phyloP scores from a whole-genome alignment of 805 yeast species.

The Schwanniomyces occidentalis region DNA sequence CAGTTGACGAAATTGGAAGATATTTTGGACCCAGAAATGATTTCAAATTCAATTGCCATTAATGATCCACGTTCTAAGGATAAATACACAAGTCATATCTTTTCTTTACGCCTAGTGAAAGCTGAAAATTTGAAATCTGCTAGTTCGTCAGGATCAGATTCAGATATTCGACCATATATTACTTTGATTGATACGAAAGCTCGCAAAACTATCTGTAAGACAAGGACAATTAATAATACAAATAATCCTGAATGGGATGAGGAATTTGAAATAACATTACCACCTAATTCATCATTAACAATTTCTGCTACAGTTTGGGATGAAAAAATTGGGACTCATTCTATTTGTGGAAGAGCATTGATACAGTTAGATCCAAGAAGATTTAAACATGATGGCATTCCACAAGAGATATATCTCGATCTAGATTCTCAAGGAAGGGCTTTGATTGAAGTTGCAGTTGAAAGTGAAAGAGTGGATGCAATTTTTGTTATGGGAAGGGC shows the following conservation, averaged over 20 bases:
- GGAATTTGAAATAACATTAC: conserved; percentile 61
- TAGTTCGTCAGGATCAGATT: conserved; percentile 24
- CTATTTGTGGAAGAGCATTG: conserved; percentile 64
- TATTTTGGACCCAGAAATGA: conserved; percentile 55
- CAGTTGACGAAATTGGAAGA: conserved; percentile 56
- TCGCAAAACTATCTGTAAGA: conserved; percentile 61
- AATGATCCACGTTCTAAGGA: conserved; percentile 32
- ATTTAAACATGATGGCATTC: conserved; percentile 67
- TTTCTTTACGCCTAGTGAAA: conserved; percentile 59
- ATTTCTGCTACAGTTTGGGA: conserved; percentile 72
- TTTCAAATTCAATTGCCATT: conserved; percentile 42
- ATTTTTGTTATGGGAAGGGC: conserved; percentile 79
- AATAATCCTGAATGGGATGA: conserved; percentile 85
- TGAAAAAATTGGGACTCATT: conserved; percentile 54
- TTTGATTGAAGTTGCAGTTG: conserved; percentile 67
- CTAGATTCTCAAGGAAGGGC: conserved; percentile 70
- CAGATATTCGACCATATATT: conserved; percentile 59
- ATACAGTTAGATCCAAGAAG: conserved; percentile 61
- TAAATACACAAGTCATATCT: conserved; percentile 49
- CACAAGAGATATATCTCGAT: conserved; percentile 58
- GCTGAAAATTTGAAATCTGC: conserved; percentile 61
- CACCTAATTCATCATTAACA: conserved; percentile 43
- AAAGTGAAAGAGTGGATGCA: conserved; percentile 78
- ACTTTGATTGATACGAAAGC: conserved; percentile 59
- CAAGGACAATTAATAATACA: conserved; percentile 61